Percentiles rank a stretch among this genome's conserved stretches.
Conservation (phyloP, 345 rosid genomes). For the Lenwebbia sp. region DNA sequence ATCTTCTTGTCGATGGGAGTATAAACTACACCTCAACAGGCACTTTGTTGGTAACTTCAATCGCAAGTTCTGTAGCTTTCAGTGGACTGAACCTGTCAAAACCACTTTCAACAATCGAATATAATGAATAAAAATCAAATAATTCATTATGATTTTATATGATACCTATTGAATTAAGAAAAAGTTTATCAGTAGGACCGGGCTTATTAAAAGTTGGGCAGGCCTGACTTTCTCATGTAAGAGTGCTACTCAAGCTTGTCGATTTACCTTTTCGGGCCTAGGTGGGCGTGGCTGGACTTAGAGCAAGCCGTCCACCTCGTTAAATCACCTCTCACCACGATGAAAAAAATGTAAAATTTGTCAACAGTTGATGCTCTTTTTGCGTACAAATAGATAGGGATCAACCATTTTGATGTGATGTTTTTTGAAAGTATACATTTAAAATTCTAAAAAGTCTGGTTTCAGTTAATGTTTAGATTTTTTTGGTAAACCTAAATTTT, state of each 20-base stretch:
- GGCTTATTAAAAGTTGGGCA: too few species aligned
- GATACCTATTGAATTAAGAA: too few species aligned
- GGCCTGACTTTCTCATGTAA: too few species aligned
- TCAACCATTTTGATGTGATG: neutral
- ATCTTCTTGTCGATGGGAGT: too few species aligned
- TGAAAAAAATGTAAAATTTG: neutral
- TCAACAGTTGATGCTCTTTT: neutral
- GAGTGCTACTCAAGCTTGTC: too few species aligned
- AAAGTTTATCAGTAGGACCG: too few species aligned
- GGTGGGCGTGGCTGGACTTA: neutral
- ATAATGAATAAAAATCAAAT: too few species aligned
- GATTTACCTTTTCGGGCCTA: neutral
- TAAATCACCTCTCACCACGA: rapidly evolving
- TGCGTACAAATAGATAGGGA: neutral
- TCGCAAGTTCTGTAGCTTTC: neutral
- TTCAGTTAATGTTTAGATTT: neutral
- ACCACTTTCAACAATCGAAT: too few species aligned
- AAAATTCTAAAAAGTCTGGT: neutral
- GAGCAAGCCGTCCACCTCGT: too few species aligned
- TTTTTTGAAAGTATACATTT: neutral
- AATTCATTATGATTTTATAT: too few species aligned
- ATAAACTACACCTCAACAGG: too few species aligned
- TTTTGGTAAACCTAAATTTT: neutral
- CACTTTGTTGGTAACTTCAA: neutral
- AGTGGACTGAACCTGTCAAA: neutral